These are phyloP conservation scores for Plasmodium reichenowi DNA, from an alignment of 169 alveolate genomes.

Conservation along the genomic window DNA sequence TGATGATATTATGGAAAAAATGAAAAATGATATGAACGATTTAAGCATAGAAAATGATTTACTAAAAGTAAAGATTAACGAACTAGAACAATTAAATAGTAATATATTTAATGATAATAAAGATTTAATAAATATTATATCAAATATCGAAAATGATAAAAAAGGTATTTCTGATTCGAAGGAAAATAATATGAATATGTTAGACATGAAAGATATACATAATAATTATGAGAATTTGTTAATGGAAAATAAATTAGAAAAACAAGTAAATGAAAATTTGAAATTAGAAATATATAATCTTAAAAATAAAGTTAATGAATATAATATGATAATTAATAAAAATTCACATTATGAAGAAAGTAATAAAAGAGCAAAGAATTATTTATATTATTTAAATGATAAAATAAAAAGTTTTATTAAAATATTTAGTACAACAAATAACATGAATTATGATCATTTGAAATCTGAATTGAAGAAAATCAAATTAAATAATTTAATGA, in stretches of 20 bases:
- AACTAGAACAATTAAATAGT: conserved; percentile 32
- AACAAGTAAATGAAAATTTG: conserved; percentile 51
- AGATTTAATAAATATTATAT: conserved; percentile 40
- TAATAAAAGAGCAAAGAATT: conserved; percentile 46
- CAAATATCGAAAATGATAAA: conserved; percentile 7
- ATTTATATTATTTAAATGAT: conserved; percentile 64
- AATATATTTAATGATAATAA: conserved; percentile 58
- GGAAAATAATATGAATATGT: not conserved
- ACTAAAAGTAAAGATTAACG: conserved; percentile 36
- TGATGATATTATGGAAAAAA: not conserved
- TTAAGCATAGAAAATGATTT: conserved; percentile 35
- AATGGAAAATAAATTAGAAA: conserved; percentile 34
- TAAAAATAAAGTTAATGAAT: conserved; percentile 49
- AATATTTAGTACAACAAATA: conserved; percentile 54
- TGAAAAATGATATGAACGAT: conserved; percentile 24
- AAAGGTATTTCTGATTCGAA: not conserved
- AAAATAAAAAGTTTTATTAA: conserved; percentile 65
- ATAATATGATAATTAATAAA: conserved; percentile 25
- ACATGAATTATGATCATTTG: conserved; percentile 51
- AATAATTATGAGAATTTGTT: conserved; percentile 21
- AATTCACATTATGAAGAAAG: conserved; percentile 18
- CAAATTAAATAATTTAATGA: conserved; percentile 58
- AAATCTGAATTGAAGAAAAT: conserved; percentile 59
- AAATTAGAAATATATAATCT: conserved; percentile 57
- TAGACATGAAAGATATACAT: not conserved